These are phyloP conservation scores for Fusarium armeniacum DNA, from an alignment of 2,329 filamentous ascomycete species.

Conservation along the genomic window DNA sequence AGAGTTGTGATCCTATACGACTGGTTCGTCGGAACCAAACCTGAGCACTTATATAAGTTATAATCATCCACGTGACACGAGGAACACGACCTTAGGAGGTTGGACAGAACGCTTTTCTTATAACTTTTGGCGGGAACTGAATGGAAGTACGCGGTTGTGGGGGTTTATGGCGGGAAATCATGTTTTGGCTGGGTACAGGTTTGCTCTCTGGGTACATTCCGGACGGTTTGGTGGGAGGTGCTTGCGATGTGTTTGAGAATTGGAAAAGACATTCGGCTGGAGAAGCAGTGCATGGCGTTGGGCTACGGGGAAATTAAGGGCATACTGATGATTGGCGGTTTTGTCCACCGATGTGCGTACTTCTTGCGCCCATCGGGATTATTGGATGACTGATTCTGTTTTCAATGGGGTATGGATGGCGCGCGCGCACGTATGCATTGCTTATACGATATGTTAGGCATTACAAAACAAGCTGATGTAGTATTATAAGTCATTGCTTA, in stretches of 20 bases:
- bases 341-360: conserved; percentile 12
- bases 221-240: conserved; percentile 16
- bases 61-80: conserved; percentile 41
- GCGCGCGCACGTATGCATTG: conserved; percentile 37
- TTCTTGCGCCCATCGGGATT: conserved; percentile 26
- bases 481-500: conserved; percentile 25
- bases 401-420: conserved; percentile 27
- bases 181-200: conserved; percentile 26
- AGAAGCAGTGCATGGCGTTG: conserved; percentile 47
- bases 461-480: conserved; percentile 33
- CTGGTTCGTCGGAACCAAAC: conserved; percentile 9
- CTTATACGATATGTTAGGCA: conserved; percentile 38
- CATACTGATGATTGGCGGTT: conserved; percentile 25
- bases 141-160: conserved; percentile 11
- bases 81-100: conserved; percentile 27
- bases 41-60: conserved; percentile 40
- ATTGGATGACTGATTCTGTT: conserved; percentile 27
- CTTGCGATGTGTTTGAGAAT: conserved; percentile 31
- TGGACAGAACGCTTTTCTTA: conserved; percentile 37
- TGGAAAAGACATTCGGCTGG: conserved; percentile 35
- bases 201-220: conserved; percentile 31
- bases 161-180: conserved; percentile 26
- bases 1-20: conserved; percentile 36
- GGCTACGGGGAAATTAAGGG: conserved; percentile 38
- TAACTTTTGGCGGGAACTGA: conserved; percentile 15